These are phyloP conservation scores for Goniomonas avonlea DNA, from an alignment of 78 protist genomes.

Conservation along the genomic window DNA sequence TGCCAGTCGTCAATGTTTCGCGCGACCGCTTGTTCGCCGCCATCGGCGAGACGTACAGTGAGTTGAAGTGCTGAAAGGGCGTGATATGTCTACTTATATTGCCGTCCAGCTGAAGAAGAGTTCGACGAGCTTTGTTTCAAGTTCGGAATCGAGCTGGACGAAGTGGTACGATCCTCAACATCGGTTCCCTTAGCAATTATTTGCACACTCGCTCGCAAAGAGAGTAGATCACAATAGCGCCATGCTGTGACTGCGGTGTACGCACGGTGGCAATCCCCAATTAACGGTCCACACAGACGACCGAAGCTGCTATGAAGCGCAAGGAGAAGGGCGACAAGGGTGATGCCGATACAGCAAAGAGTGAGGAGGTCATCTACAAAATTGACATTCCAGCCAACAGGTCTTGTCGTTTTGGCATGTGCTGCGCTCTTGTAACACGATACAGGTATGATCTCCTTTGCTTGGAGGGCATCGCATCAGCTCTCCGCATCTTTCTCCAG, in stretches of 20 bases:
- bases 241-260: no score
- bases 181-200: not conserved
- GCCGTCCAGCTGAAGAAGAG: conserved; percentile 45
- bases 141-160: conserved; percentile 96
- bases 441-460: conserved; percentile 89
- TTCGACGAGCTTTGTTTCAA: conserved; percentile 87
- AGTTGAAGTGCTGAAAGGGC: not conserved
- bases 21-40: conserved; percentile 7
- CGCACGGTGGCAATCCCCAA: no score
- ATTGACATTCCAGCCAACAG: conserved; percentile 97
- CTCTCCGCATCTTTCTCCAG: conserved; percentile 68
- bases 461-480: conserved; percentile 88
- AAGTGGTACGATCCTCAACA: conserved; percentile 38
- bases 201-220: not conserved
- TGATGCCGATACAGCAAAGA: conserved; percentile 17
- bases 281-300: not conserved
- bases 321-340: conserved; percentile 47
- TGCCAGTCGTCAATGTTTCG: conserved; percentile 21
- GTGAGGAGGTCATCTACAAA: conserved; percentile 76
- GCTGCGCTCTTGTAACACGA: not conserved
- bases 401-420: not conserved
- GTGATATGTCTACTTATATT: not conserved
- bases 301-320: conserved; percentile 23
- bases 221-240: no score
- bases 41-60: conserved; percentile 22